Evolutionary conservation across 2,329 filamentous ascomycete genomes (phyloP), one percentile per base, ranked within the genome.

Genomic region (Blastomyces gilchristii): DNA sequence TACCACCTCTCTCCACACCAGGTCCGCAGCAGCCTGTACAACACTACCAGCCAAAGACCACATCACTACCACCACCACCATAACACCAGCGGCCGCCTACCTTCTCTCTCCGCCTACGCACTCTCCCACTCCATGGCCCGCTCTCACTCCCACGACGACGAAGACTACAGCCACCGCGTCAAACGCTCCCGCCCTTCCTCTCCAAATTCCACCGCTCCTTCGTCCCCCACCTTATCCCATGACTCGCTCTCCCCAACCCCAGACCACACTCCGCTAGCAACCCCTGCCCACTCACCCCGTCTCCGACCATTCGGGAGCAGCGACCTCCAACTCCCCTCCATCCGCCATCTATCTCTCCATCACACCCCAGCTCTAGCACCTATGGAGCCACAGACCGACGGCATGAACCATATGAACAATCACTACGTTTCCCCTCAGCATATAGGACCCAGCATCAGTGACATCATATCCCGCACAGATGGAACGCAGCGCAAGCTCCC

Each of bases 231-330:
- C 3, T 96, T 97, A 75, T 97, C 93, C 1, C 91, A 97, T 77
- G 91, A 96, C 76, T 97, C 93, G 12, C 83, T 93, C 57, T 97
- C 93, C 11, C 94, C 93, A 4, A 99, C 93, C 1, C 94, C 93
- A 12, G 93, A 97, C 72, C 92, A 97, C 80, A 97, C 94, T n/a
- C 93, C 93, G n/a, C 86, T 97, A 63, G 93, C 92, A 37, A 99
- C 93, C 5, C 93, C 93, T 4, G 93, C 92, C 53, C 94, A 97
- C 76, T 97, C 92, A 22, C 94, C 94, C 60, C 90, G 94, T 53
- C 82, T 99, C 68, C 85, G 92, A 65, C 90, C 93, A 2, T 88
- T 89, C 71, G 84, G 82, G 63, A 82, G 80, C 68, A 22, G n/a
- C n/a, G 86, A 88, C 68, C 82, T 93, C 69, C 92, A 97, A 75